Evolutionary conservation across 2,329 filamentous ascomycete species (phyloP), one percentile per base, ranked within the genome.

Genomic region (Daldinia sp.): DNA sequence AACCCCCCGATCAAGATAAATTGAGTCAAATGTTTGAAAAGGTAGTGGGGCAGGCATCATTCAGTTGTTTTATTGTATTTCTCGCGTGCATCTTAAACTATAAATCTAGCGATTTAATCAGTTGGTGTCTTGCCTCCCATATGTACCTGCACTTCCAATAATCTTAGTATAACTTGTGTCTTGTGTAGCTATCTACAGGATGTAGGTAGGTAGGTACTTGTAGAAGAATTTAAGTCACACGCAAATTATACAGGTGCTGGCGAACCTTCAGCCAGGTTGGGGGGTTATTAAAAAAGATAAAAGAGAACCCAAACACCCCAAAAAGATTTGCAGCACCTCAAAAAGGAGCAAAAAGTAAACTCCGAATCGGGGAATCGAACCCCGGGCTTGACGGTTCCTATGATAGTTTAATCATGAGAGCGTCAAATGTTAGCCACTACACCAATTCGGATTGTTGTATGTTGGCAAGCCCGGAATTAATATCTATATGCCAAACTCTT

Each of bases 341-440:
- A 15, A 43, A 43, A 21, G 3, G 13, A 17, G 3, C 13, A 50
- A 56, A 61, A 67, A 52, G 9, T 7, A 17, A 51, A 56, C 66
- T 71, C 70, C 70, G 70, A 71, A 66, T 66, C 71, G 70, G 70
- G 71, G 71, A 72, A 71, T 72, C 71, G 70, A 72, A 72, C 71
- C 71, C 70, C 70, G 71, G 65, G 71, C 71, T 70, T 68, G 64
- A 68, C 70, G 70, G 70, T 35, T 52, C 48, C 3, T 27, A 17
- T 15, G 39, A 19, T 37, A 4, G 3, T 37, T 19, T 15, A 13
- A 65, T 45, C 27, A 57, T 74, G 73, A 76, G 73, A 74, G 73
- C 73, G 73, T 72, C 69, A 73, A 73, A 74, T 75, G 73, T 75
- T 74, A 68, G 68, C 73, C 73, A 75, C 71, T 72, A 71, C 71